Conservation (phyloP, 2,329 filamentous ascomycete genomes). For the Hymenoscyphus fraxineus region DNA sequence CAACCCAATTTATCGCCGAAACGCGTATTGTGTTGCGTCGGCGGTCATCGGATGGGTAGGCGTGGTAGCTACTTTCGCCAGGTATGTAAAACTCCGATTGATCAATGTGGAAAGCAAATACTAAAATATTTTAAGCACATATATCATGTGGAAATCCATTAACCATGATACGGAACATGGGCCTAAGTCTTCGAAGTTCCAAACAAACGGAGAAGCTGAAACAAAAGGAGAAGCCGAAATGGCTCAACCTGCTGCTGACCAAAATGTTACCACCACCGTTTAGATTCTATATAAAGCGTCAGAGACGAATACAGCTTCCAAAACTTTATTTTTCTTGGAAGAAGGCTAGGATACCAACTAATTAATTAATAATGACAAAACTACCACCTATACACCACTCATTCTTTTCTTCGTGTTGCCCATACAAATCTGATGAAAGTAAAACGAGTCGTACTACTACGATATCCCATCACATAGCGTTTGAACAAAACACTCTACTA, state of each 20-base stretch:
- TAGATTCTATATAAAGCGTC: not conserved
- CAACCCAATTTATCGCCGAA: slow-evolving; percentile 44
- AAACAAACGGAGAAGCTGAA: slow-evolving; percentile 17
- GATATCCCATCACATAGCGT: no score
- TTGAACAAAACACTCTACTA: no score
- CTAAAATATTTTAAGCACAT: slow-evolving; percentile 26
- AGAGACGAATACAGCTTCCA: not conserved
- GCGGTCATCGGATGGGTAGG: slow-evolving; percentile 53
- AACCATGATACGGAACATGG: slow-evolving; percentile 35
- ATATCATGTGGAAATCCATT: slow-evolving; percentile 37
- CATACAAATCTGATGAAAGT: no score
- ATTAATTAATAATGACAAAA: no score
- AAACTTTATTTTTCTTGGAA: no score
- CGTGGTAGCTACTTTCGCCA: slow-evolving; percentile 44
- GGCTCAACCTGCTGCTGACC: not conserved
- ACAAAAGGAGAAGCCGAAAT: slow-evolving; percentile 15
- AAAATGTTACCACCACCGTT: not conserved
- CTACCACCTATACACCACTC: no score
- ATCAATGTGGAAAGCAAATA: not conserved
- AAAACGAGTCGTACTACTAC: no score
- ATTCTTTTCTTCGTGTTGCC: no score
- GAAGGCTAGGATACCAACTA: no score
- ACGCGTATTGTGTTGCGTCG: slow-evolving; percentile 47
- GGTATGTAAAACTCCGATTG: slow-evolving; percentile 32
- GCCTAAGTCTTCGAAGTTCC: slow-evolving; percentile 25